A percentile compares a stretch with the other conserved stretches of the same genome.
phyloP scores from a whole-genome alignment of 2,329 filamentous ascomycete species.

The Celoporthe dispersa region DNA sequence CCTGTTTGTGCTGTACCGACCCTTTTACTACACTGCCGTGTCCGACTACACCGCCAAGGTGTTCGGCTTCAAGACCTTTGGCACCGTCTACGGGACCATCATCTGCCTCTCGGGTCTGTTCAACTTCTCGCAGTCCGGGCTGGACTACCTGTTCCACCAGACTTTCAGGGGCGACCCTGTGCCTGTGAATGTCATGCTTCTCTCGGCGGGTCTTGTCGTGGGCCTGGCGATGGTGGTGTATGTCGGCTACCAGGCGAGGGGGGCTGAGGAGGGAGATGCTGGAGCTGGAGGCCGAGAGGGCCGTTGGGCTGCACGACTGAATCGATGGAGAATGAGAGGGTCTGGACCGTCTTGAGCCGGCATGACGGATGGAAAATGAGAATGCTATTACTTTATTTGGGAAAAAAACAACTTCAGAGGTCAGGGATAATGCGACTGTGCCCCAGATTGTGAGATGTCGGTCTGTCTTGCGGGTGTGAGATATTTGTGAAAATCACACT shows the following conservation, averaged over 20 bases:
- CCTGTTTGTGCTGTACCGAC: slow-evolving; percentile 83
- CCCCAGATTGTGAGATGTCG: not conserved
- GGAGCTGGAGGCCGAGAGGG: slow-evolving; percentile 39
- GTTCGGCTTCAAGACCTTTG: slow-evolving; percentile 89
- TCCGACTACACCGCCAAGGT: slow-evolving; percentile 91
- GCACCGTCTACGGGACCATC: slow-evolving; percentile 90
- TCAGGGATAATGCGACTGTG: not conserved
- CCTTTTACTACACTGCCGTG: slow-evolving; percentile 89
- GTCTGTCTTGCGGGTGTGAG: not conserved
- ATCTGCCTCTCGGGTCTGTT: slow-evolving; percentile 84
- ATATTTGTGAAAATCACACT: not conserved
- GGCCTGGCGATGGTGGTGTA: slow-evolving; percentile 70
- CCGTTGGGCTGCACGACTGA: slow-evolving; percentile 30
- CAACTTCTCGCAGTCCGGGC: slow-evolving; percentile 80
- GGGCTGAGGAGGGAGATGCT: slow-evolving; percentile 41
- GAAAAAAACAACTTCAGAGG: not conserved
- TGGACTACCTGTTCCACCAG: slow-evolving; percentile 78
- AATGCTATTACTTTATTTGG: not conserved
- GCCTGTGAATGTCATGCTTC: slow-evolving; percentile 74
- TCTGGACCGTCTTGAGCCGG: not conserved
- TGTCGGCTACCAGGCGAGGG: slow-evolving; percentile 55
- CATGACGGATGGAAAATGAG: not conserved
- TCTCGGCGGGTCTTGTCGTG: slow-evolving; percentile 64
- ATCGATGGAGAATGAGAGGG: not conserved
- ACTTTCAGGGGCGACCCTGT: slow-evolving; percentile 73